Evolutionary conservation across 345 rosid species (phyloP).

Genomic region (Lagerstroemia speciosa): DNA sequence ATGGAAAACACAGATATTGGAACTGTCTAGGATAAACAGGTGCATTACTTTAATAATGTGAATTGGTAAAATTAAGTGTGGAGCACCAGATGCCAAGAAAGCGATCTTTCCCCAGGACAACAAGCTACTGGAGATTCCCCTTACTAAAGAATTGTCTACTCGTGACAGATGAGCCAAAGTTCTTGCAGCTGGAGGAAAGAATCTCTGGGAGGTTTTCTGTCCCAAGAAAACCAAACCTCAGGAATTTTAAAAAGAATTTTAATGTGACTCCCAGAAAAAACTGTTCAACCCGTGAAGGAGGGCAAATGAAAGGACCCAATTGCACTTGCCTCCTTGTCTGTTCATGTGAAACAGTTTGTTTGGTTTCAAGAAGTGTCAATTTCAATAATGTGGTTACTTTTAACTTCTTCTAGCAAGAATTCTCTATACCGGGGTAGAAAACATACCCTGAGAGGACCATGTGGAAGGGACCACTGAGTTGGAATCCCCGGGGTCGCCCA

Average conservation of each 20-base stretch:
- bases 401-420: not conserved
- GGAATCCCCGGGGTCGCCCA: slow-evolving; percentile 38
- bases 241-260: not conserved
- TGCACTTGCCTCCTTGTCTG: slow-evolving; percentile 20
- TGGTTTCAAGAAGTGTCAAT: not conserved
- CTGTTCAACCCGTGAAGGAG: slow-evolving; percentile 21
- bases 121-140: slow-evolving; percentile 2
- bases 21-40: not conserved
- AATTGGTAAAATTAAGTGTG: not conserved
- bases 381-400: not conserved
- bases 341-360: slow-evolving; percentile 5
- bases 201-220: slow-evolving; percentile 14
- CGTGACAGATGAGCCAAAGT: slow-evolving; percentile 54
- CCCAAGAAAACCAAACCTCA: slow-evolving; percentile 3
- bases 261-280: slow-evolving; percentile 3
- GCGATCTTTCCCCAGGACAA: not conserved
- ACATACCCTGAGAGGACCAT: slow-evolving; percentile 63
- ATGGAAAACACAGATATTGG: not conserved
- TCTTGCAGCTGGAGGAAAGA: slow-evolving; percentile 22
- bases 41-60: not conserved
- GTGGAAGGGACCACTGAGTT: slow-evolving; percentile 42
- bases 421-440: not conserved
- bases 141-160: slow-evolving; percentile 14
- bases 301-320: slow-evolving; percentile 1
- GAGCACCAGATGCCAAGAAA: not conserved